Evolutionary conservation across 2,329 filamentous ascomycete species (phyloP).

Genomic region (Lachnellula subtilissima): DNA sequence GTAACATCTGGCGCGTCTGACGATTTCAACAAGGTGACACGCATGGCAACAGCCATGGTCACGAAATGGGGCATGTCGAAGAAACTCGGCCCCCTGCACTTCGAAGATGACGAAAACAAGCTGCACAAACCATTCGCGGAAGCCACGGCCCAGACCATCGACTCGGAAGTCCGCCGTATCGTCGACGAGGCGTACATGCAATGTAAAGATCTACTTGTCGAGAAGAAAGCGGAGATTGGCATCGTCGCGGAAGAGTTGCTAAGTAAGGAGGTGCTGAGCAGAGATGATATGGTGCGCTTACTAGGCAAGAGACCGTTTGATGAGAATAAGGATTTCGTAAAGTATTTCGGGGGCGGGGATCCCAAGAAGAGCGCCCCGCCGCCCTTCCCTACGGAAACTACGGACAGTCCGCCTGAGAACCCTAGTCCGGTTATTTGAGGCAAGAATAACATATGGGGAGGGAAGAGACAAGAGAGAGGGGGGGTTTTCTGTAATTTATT

Average conservation of each 20-base stretch:
- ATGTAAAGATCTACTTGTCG: conserved; percentile 75
- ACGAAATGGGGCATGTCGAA: conserved; percentile 99
- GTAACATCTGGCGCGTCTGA: conserved; percentile 93
- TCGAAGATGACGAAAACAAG: conserved; percentile 75
- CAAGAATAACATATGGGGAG: background rate
- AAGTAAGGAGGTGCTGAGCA: conserved; percentile 81
- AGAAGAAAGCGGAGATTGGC: conserved; percentile 84
- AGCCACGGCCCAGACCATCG: conserved; percentile 86
- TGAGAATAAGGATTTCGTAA: conserved; percentile 80
- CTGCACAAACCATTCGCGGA: conserved; percentile 95
- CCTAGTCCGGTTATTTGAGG: conserved; percentile 2
- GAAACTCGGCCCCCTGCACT: conserved; percentile 89
- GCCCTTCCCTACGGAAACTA: conserved; percentile 43
- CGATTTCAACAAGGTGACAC: conserved; percentile 97
- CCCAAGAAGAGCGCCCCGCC: conserved; percentile 53
- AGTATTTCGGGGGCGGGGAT: conserved; percentile 72
- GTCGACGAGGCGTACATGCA: conserved; percentile 89
- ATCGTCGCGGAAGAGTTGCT: conserved; percentile 90
- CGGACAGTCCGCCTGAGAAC: conserved; percentile 22
- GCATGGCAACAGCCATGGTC: conserved; percentile 95
- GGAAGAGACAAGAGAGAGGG: background rate
- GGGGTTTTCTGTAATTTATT: background rate
- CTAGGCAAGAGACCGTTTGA: conserved; percentile 80
- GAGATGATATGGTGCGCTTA: conserved; percentile 88
- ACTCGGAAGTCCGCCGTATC: conserved; percentile 84